These are phyloP conservation scores for Chrysochromulina parva DNA, from an alignment of 78 protist species.

Conservation along the genomic window DNA sequence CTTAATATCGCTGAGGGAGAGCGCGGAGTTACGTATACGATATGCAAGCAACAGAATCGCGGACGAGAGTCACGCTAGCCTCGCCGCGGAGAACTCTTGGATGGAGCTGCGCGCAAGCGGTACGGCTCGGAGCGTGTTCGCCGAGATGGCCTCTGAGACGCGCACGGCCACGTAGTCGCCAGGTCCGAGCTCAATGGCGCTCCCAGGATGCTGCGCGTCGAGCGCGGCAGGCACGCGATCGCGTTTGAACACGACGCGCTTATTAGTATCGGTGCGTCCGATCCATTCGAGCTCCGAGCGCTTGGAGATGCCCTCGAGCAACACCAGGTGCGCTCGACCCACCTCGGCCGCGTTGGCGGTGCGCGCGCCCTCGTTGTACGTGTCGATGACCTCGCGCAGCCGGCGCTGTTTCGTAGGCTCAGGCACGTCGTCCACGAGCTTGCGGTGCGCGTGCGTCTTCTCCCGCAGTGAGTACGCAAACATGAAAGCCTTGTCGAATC, in stretches of 20 bases:
- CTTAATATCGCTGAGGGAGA: no score
- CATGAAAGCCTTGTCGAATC: slow-evolving; percentile 63
- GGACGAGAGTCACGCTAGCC: no score
- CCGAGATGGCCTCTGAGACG: background rate
- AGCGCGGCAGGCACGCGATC: background rate
- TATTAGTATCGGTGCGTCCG: background rate
- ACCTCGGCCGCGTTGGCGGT: background rate
- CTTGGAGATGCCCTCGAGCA: background rate
- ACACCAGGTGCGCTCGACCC: background rate
- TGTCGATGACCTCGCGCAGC: slow-evolving; percentile 46
- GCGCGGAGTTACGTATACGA: no score
- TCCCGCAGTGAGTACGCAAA: slow-evolving; percentile 75
- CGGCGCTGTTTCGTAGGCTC: slow-evolving; percentile 40
- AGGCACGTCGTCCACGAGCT: slow-evolving; percentile 62
- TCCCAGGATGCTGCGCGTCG: no score
- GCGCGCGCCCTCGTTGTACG: background rate
- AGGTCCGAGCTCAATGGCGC: no score
- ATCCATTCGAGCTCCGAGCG: background rate
- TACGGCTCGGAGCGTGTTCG: background rate
- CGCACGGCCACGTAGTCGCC: slow-evolving; percentile 25
- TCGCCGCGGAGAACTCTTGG: background rate
- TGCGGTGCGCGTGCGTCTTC: slow-evolving; percentile 57
- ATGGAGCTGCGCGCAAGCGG: background rate
- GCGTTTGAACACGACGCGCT: background rate
- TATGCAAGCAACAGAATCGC: no score